Evolutionary conservation across 345 rosid species (phyloP), one percentile per base, ranked within the genome.

Genomic region (Microcos paniculata): DNA sequence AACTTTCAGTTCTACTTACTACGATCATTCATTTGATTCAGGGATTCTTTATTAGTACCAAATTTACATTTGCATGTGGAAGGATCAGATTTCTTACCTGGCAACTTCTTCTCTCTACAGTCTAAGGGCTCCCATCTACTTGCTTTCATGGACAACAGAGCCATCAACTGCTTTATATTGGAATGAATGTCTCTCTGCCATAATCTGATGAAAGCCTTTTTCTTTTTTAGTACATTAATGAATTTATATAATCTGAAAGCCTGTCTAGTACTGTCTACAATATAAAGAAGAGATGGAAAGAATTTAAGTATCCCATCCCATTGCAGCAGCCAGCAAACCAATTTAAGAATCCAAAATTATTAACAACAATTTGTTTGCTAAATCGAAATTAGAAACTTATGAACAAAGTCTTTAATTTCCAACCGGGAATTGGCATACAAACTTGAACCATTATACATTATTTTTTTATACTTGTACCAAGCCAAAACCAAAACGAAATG

Each of bases 31-130:
- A 0, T 9, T 35, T 64, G 9, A 43, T 45, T 23, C 33, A 13
- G 33, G 14, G 1, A 42, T 21, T 12, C 19, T 23, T 43, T 65
- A 24, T 7, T 4, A 26, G 4, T 2, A 3, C 40, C 35, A 67
- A 45, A 13, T 45, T 66, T 14, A 24, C 71, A 45, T 6, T 81
- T 65, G 64, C 67, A 71, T 51, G 59, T 72, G 73, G 59, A 72
- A 43, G 55, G 45, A 81, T 71, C 38, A 84, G 78, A 72, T 70
- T 71, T 74, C 75, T 78, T 70, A 81, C 87, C 87, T 81, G 84
- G 75, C 72, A n/a, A 59, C 3, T 16, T 59, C 64, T 11, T 59
- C 53, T 45, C 6, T 51, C 59, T 73, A 46, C 6, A 35, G 6
- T 35, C 40, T 35, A 35, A 35, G 6, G 55, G 33, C 62, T 77